Evolutionary conservation across 2,329 filamentous ascomycete genomes (phyloP).

Genomic region (Neonectria faginata): DNA sequence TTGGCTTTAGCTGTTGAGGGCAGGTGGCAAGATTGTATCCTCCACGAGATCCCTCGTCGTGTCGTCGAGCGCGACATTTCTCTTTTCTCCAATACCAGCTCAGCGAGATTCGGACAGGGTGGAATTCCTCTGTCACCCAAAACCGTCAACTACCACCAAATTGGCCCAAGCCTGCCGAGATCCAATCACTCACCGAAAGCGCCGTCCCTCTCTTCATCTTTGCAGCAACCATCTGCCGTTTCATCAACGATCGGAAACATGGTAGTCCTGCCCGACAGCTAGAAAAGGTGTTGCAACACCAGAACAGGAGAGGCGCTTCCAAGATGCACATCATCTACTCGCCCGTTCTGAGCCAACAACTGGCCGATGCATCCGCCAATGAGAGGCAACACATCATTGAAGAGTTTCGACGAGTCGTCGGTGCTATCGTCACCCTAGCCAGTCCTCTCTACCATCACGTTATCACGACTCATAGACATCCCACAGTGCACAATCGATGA

Average conservation of each 20-base stretch:
- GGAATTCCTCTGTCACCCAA: conserved; percentile 28
- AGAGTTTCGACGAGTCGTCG: background rate
- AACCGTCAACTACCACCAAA: background rate
- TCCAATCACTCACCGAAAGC: conserved; percentile 38
- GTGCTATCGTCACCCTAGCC: conserved; percentile 2
- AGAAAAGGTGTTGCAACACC: conserved; percentile 37
- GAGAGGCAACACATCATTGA: background rate
- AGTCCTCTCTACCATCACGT: conserved; percentile 25
- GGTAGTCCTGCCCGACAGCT: conserved; percentile 42
- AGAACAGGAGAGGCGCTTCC: conserved; percentile 16
- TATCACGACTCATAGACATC: conserved; percentile 42
- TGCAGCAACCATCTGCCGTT: conserved; percentile 50
- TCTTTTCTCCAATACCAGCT: conserved; percentile 47
- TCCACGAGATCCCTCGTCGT: conserved; percentile 50
- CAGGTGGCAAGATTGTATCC: conserved; percentile 41
- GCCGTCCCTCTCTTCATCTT: conserved; percentile 53
- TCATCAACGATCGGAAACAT: conserved; percentile 39
- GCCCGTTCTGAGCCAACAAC: conserved; percentile 30
- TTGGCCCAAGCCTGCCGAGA: conserved; percentile 24
- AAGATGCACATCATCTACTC: conserved; percentile 36
- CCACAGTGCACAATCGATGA: conserved; percentile 25
- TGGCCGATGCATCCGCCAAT: background rate
- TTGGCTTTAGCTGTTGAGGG: conserved; percentile 49
- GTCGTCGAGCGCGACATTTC: conserved; percentile 53
- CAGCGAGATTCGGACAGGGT: conserved; percentile 42